phyloP scores from a whole-genome alignment of 2,329 filamentous ascomycete species.

The Ophiocordyceps camponoti-leonardi region DNA sequence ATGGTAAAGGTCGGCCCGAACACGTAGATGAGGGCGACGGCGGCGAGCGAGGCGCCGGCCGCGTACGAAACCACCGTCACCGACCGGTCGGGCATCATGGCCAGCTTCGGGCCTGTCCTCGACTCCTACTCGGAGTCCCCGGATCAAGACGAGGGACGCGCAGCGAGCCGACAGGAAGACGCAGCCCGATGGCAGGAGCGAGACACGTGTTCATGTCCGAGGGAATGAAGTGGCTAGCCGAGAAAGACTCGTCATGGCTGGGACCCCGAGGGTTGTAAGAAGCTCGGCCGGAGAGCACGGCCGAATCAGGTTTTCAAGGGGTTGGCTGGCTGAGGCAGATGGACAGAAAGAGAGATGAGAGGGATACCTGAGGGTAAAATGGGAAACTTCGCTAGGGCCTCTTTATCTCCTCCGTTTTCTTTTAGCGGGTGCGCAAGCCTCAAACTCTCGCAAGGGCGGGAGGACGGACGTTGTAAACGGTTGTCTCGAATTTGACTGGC shows the following conservation, averaged over 20 bases:
- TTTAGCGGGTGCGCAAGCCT: background rate
- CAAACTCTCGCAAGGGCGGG: background rate
- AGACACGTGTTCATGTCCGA: background rate
- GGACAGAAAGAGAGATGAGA: background rate
- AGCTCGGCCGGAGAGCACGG: background rate
- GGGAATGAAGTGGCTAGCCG: background rate
- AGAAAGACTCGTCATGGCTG: background rate
- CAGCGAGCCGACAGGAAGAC: background rate
- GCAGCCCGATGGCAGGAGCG: background rate
- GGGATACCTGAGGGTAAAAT: background rate
- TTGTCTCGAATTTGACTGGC: background rate
- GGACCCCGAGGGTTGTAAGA: background rate
- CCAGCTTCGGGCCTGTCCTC: background rate
- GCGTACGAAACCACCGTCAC: conserved; percentile 59
- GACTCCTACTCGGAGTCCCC: background rate
- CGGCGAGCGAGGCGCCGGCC: conserved; percentile 85
- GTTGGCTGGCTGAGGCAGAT: background rate
- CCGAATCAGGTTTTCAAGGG: no score
- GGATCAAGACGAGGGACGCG: background rate
- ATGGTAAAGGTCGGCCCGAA: conserved; percentile 96
- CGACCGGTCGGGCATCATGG: conserved; percentile 19
- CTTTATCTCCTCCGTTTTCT: background rate
- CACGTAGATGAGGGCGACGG: conserved; percentile 89
- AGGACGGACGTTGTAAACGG: background rate
- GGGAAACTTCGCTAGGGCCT: background rate